A percentile compares a stretch with the other conserved stretches of the same genome.
Conservation (phyloP, 768 basidiomycete species). For the Leccinum arenicola region DNA sequence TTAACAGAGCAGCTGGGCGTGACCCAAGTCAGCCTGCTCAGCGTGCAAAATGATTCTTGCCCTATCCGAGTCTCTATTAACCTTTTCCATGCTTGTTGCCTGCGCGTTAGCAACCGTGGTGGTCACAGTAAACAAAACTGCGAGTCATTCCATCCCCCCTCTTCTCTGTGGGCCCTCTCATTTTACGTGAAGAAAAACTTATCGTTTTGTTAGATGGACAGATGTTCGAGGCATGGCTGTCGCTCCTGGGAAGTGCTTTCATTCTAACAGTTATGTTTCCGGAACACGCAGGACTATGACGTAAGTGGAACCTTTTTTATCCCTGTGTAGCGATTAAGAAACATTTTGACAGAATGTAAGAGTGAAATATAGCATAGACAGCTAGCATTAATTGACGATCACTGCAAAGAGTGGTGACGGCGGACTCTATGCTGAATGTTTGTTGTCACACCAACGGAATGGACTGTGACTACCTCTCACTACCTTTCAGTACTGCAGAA, state of each 20-base stretch:
- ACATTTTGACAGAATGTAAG: slow-evolving; percentile 33
- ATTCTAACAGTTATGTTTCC: neutral
- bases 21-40: no score
- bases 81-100: neutral
- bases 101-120: slow-evolving; percentile 21
- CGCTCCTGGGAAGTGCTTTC: neutral
- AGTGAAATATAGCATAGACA: neutral
- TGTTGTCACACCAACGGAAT: slow-evolving; percentile 6
- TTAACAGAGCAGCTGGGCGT: no score
- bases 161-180: slow-evolving; percentile 43
- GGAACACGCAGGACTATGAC: slow-evolving; percentile 48
- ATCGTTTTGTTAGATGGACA: slow-evolving; percentile 38
- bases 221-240: slow-evolving; percentile 52
- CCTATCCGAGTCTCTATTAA: neutral
- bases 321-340: neutral
- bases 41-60: neutral
- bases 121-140: slow-evolving; percentile 43
- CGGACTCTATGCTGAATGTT: slow-evolving; percentile 60
- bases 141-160: slow-evolving; percentile 50
- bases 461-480: neutral
- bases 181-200: neutral
- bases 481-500: slow-evolving; percentile 52
- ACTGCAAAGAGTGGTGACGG: slow-evolving; percentile 55
- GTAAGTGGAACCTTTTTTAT: slow-evolving; percentile 33
- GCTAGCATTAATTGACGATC: slow-evolving; percentile 12